phyloP scores from a whole-genome alignment of 2,329 filamentous ascomycete genomes.

The Penicillium sp. region DNA sequence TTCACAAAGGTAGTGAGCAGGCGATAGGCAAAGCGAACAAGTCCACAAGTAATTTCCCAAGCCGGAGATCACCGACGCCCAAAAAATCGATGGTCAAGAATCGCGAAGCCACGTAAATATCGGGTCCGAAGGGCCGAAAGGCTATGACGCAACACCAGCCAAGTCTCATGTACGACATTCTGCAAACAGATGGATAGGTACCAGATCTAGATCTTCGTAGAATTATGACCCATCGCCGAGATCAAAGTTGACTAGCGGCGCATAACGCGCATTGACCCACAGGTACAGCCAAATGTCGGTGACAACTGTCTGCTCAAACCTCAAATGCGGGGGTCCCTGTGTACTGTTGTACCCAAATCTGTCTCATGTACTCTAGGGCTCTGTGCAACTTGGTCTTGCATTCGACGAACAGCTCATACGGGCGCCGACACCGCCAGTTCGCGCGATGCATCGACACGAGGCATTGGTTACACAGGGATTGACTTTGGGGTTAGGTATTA shows the following conservation, averaged over 20 bases:
- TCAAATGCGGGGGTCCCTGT: background rate
- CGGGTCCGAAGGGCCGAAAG: background rate
- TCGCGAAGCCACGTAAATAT: background rate
- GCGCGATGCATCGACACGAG: background rate
- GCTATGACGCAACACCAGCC: background rate
- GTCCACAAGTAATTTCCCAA: no score
- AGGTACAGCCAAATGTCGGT: background rate
- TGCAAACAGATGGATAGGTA: background rate
- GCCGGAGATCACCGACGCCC: background rate
- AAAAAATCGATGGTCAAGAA: background rate
- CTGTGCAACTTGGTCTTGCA: no score
- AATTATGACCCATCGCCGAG: background rate
- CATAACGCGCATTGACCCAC: background rate
- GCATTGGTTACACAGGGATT: background rate
- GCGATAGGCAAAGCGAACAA: no score
- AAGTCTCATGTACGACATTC: background rate
- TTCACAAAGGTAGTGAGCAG: no score
- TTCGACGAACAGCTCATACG: background rate
- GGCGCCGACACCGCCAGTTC: background rate
- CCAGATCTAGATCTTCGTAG: background rate
- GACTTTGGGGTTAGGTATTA: no score
- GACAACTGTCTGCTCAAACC: background rate
- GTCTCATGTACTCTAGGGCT: background rate
- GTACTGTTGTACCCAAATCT: background rate
- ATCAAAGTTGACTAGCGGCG: background rate